A percentile compares a stretch with the other conserved stretches of the same genome.
phyloP scores from a whole-genome alignment of 228 moss, liverwort and hornwort species.

The Sphagnum magellanicum region DNA sequence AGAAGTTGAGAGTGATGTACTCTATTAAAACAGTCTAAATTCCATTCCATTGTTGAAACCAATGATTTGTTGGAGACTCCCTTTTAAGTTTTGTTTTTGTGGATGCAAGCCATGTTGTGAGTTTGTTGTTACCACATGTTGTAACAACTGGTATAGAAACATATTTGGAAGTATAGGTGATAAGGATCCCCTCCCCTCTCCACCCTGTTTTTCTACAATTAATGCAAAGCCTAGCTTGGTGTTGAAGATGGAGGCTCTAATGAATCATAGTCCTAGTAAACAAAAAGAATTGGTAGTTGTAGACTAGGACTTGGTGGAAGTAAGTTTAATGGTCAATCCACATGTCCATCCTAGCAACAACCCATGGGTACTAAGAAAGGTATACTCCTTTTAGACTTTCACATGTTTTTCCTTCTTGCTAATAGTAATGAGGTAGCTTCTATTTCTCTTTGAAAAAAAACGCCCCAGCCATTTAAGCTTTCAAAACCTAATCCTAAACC shows the following conservation, averaged over 20 bases:
- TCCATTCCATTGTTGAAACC: slow-evolving; percentile 27
- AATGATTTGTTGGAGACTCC: slow-evolving; percentile 61
- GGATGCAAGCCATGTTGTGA: slow-evolving; percentile 4
- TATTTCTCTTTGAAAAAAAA: slow-evolving; percentile 12
- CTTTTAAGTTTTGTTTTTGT: slow-evolving; percentile 22
- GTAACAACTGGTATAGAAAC: slow-evolving; percentile 26
- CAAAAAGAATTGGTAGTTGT: slow-evolving; percentile 19
- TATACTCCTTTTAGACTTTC: slow-evolving; percentile 3
- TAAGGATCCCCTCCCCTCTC: slow-evolving; percentile 45
- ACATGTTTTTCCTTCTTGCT: not conserved
- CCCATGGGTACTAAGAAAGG: slow-evolving; percentile 92
- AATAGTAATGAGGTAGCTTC: slow-evolving; percentile 35
- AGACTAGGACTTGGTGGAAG: slow-evolving; percentile 44
- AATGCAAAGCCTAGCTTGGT: slow-evolving; percentile 20
- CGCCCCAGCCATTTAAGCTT: slow-evolving; percentile 28
- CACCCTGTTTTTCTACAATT: slow-evolving; percentile 9
- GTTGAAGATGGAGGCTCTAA: slow-evolving; percentile 26
- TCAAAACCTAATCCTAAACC: slow-evolving; percentile 44
- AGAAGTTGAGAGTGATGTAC: slow-evolving; percentile 71
- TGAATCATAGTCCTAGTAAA: slow-evolving; percentile 27
- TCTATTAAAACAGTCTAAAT: too few relatives aligned
- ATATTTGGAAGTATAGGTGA: slow-evolving; percentile 28
- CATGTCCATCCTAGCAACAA: slow-evolving; percentile 67
- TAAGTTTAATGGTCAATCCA: slow-evolving; percentile 45
- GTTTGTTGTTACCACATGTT: not conserved